These are phyloP conservation scores for Pyrenophora teres DNA, from an alignment of 2,329 filamentous ascomycete species.

Conservation along the genomic window DNA sequence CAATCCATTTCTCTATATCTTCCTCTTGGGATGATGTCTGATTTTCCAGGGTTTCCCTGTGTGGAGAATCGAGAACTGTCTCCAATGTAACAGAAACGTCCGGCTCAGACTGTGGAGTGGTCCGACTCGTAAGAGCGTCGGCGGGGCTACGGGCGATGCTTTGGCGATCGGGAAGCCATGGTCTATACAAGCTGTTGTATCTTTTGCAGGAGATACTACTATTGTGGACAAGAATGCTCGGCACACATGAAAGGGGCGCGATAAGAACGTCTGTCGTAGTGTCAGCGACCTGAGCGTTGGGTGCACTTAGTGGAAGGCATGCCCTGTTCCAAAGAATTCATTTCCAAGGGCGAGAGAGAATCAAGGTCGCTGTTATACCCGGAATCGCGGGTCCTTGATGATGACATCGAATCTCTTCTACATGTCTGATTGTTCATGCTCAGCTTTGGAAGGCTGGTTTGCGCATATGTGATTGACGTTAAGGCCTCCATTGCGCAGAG, in stretches of 20 bases:
- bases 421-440: slow-evolving; percentile 7
- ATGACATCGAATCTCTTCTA: slow-evolving; percentile 35
- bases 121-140: neutral
- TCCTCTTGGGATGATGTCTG: slow-evolving; percentile 14
- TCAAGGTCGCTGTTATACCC: slow-evolving; percentile 40
- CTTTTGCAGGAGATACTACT: slow-evolving; percentile 14
- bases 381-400: slow-evolving; percentile 36
- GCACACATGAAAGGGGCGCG: slow-evolving; percentile 6
- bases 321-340: slow-evolving; percentile 21
- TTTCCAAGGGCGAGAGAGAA: slow-evolving; percentile 33
- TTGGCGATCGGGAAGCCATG: neutral
- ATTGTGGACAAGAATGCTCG: slow-evolving; percentile 7
- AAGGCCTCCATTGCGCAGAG: slow-evolving; percentile 22
- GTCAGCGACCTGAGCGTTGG: slow-evolving; percentile 10
- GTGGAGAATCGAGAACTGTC: neutral
- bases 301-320: slow-evolving; percentile 1
- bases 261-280: slow-evolving; percentile 10
- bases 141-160: slow-evolving; percentile 6
- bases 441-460: slow-evolving; percentile 23
- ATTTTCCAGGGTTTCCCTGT: neutral
- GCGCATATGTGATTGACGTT: slow-evolving; percentile 9
- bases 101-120: neutral
- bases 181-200: slow-evolving; percentile 6
- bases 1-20: slow-evolving; percentile 33
- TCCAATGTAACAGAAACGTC: neutral